Base-by-base conservation (phyloP, 495 filamentous ascomycete species). In the Lophiostoma macrostomum region DNA sequence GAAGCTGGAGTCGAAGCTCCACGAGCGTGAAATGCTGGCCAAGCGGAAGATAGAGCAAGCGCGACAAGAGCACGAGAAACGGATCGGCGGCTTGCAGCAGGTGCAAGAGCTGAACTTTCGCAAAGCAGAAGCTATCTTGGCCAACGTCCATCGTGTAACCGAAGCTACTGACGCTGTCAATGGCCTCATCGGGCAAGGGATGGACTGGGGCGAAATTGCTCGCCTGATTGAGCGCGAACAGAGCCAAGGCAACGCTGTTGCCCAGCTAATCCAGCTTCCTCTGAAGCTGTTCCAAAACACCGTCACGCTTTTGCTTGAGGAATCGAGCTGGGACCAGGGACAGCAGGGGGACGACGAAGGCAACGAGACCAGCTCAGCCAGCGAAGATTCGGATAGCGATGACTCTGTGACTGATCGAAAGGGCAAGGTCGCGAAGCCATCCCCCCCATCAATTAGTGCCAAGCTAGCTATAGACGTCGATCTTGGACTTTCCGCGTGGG, bases 131-230 rank as follows among this genome's bases (percentile, higher is more conserved):
- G 88, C 93, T 3, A 90, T 98, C 32, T 80, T 95, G 61, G 87
- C 89, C 36, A 97, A 98, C 62, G 68, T 87, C 0, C 85, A 91
- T 60, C 78, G 90, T 23, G 90, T 96, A 0, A 84, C 93, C 67
- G 93, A 97, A 68, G 90, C 90, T 4, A 91, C 88, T 69, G 84
- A 86, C 57, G 90, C 91, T 4, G 81, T 98, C 14, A 97, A 96
- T 63, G 87, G 86, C 0, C 72, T 98, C 13, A 79, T 97, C 30
- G 80, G 80, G 6, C 90, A 96, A 63, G 91, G 90, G 5, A 96
- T 96, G 91, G 93, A 97, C 60, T 98, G 93, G 93, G 81, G 85
- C 8, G 86, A 95, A 47, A 87, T 96, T 63, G 89, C 83, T 7
- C 83, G 82, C 23, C 73, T 98, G 57, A 85, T 98, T 37, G 88